Conservation (phyloP, 176 grass and related monocot species). For the Cenchrus americanus region DNA sequence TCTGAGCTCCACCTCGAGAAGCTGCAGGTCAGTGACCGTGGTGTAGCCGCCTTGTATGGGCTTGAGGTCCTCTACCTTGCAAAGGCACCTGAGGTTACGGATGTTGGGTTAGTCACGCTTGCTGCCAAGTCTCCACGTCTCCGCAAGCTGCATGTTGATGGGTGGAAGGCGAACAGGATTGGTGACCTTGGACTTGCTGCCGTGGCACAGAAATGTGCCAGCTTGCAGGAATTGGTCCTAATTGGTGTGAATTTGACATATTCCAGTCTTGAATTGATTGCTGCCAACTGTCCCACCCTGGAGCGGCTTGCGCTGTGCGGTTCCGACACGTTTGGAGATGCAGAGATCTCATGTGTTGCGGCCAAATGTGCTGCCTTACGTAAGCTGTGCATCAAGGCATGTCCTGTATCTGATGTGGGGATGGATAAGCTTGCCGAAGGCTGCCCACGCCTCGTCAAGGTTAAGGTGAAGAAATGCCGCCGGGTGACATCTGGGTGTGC, state of each 20-base stretch:
- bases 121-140: slow-evolving; percentile 58
- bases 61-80: slow-evolving; percentile 82
- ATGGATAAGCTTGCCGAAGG: slow-evolving; percentile 75
- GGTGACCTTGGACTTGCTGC: slow-evolving; percentile 69
- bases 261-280: slow-evolving; percentile 68
- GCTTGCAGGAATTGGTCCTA: slow-evolving; percentile 85
- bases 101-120: slow-evolving; percentile 59
- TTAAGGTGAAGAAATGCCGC: slow-evolving; percentile 94
- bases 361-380: slow-evolving; percentile 69
- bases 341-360: slow-evolving; percentile 71
- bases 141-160: slow-evolving; percentile 93
- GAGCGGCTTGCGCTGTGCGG: slow-evolving; percentile 87
- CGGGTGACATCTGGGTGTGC: slow-evolving; percentile 69
- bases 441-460: slow-evolving; percentile 87
- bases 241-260: slow-evolving; percentile 87
- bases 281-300: slow-evolving; percentile 67
- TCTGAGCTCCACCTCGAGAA: slow-evolving; percentile 90
- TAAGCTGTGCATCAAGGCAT: slow-evolving; percentile 96
- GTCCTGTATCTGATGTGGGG: slow-evolving; percentile 78
- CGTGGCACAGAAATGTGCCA: slow-evolving; percentile 65
- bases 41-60: slow-evolving; percentile 52
- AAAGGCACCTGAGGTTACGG: slow-evolving; percentile 81
- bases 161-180: slow-evolving; percentile 86
- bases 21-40: slow-evolving; percentile 90
- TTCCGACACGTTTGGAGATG: slow-evolving; percentile 82